These are phyloP conservation scores for Leccinellum rugosiceps DNA, from an alignment of 768 basidiomycete genomes.

Conservation along the genomic window DNA sequence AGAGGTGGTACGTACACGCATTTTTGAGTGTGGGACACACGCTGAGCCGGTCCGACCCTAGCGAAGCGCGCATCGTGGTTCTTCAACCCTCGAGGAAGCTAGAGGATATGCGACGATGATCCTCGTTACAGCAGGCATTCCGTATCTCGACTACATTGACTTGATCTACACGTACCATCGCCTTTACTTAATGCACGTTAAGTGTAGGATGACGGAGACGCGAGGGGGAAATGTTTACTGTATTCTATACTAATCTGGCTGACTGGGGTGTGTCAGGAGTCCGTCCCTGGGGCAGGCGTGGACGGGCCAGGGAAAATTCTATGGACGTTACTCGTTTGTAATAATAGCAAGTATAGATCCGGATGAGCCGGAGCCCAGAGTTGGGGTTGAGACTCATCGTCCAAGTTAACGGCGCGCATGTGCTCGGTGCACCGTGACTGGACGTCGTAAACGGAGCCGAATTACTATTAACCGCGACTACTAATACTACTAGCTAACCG, in stretches of 20 bases:
- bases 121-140: slow-evolving; percentile 10
- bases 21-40: slow-evolving; percentile 14
- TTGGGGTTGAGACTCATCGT: slow-evolving; percentile 1
- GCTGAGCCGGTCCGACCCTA: slow-evolving; percentile 36
- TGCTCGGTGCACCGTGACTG: neutral
- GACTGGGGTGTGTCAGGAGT: slow-evolving; percentile 1
- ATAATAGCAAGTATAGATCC: slow-evolving; percentile 15
- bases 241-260: slow-evolving; percentile 31
- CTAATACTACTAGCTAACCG: neutral
- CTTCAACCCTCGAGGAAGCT: slow-evolving; percentile 74
- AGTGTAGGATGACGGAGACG: slow-evolving; percentile 7
- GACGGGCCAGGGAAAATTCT: slow-evolving; percentile 20
- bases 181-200: slow-evolving; percentile 21
- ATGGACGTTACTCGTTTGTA: slow-evolving; percentile 19
- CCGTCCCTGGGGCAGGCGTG: slow-evolving; percentile 26
- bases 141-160: slow-evolving; percentile 16
- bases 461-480: neutral
- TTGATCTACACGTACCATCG: slow-evolving; percentile 31
- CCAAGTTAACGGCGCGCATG: neutral
- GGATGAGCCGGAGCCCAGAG: slow-evolving; percentile 13
- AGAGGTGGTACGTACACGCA: slow-evolving; percentile 32
- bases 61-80: slow-evolving; percentile 94
- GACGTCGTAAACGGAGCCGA: slow-evolving; percentile 29
- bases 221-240: slow-evolving; percentile 9
- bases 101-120: slow-evolving; percentile 17